phyloP scores from a whole-genome alignment of 306 rosid species.

The Rubus idaeus region DNA sequence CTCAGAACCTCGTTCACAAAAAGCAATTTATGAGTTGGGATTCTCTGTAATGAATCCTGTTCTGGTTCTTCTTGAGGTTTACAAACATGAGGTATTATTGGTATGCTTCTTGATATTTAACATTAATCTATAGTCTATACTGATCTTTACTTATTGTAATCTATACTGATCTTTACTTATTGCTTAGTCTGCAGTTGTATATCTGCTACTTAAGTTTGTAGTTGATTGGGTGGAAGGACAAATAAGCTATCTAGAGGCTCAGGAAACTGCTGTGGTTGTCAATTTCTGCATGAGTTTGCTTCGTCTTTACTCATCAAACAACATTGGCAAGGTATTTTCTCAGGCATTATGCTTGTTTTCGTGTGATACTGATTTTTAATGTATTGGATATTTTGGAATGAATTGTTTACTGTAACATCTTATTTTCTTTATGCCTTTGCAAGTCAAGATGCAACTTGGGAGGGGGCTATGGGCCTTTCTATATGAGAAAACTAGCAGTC shows the following conservation, averaged over 20 bases:
- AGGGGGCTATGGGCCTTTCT: not conserved
- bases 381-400: not conserved
- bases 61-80: conserved; percentile 74
- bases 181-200: conserved; percentile 88
- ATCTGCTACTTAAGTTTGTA: conserved; percentile 87
- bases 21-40: conserved; percentile 83
- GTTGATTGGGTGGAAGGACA: conserved; percentile 96
- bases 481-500: not conserved
- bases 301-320: conserved; percentile 86
- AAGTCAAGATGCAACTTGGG: not conserved
- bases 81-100: conserved; percentile 80
- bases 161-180: conserved; percentile 33
- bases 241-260: conserved; percentile 82
- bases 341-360: conserved; percentile 2
- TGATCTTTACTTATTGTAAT: conserved; percentile 37
- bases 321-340: conserved; percentile 83
- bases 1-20: conserved; percentile 88
- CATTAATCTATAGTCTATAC: conserved; percentile 17
- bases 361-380: not conserved
- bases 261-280: conserved; percentile 70
- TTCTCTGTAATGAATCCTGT: conserved; percentile 72
- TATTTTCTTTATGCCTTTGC: not conserved
- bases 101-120: not conserved
- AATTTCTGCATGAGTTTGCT: conserved; percentile 89
- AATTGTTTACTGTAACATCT: not conserved